Percentiles rank a stretch among this genome's conserved stretches.
Conservation (phyloP, 2,329 filamentous ascomycete species). For the Fusarium buxicola region DNA sequence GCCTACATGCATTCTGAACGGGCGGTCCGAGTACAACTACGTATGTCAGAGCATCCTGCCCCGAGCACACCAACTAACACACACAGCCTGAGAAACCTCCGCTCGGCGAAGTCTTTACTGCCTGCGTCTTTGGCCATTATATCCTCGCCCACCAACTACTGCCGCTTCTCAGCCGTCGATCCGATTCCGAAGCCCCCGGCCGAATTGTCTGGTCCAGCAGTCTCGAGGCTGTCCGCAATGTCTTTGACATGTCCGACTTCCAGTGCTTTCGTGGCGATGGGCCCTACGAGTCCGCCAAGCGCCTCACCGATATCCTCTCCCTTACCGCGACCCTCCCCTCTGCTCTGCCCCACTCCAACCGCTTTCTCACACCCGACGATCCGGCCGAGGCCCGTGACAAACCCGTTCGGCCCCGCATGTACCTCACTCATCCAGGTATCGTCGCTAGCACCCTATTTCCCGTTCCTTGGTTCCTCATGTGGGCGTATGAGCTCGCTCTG, state of each 20-base stretch:
- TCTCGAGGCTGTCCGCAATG: constrained; percentile 70
- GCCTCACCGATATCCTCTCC: constrained; percentile 85
- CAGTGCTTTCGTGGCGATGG: constrained; percentile 73
- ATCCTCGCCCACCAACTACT: constrained; percentile 84
- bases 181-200: constrained; percentile 59
- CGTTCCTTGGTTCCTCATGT: constrained; percentile 75
- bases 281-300: constrained; percentile 89
- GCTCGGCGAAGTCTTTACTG: constrained; percentile 86
- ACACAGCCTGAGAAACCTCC: constrained; percentile 64
- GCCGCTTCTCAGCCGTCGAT: constrained; percentile 72
- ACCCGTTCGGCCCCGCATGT: constrained; percentile 68
- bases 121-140: constrained; percentile 97
- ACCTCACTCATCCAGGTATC: constrained; percentile 87
- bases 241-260: constrained; percentile 76
- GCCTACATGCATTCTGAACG: constrained; percentile 58
- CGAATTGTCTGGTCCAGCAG: constrained; percentile 90
- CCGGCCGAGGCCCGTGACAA: constrained; percentile 36
- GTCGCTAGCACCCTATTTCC: constrained; percentile 85
- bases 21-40: constrained; percentile 52
- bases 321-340: constrained; percentile 77
- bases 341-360: constrained; percentile 65
- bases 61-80: constrained; percentile 2
- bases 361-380: constrained; percentile 62
- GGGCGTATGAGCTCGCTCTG: constrained; percentile 75
- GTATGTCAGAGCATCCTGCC: constrained; percentile 39